A percentile compares a stretch with the other conserved stretches of the same genome.
Conservation (phyloP, 768 basidiomycete genomes). For the Lactifluus volemus region DNA sequence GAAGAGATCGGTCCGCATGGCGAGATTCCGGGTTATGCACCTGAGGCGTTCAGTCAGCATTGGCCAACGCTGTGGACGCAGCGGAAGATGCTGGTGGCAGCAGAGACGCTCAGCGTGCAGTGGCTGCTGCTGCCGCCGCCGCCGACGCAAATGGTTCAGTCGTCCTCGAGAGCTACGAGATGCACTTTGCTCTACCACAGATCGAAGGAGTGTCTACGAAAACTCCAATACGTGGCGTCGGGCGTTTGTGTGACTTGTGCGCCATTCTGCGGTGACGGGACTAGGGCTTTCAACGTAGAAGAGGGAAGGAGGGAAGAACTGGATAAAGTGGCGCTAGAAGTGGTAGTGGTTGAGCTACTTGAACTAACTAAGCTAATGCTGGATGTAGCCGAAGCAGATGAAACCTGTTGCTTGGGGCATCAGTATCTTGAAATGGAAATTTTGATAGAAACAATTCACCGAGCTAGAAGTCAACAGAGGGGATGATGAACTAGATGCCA, state of each 20-base stretch:
- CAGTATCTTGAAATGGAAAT: too few relatives aligned
- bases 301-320: conserved; percentile 12
- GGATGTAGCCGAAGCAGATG: too few relatives aligned
- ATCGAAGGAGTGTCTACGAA: neutral
- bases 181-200: neutral
- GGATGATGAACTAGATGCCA: conserved; percentile 4
- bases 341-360: conserved; percentile 26
- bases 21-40: conserved; percentile 31
- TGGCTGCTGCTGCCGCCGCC: neutral
- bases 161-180: neutral
- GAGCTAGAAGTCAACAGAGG: neutral
- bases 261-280: conserved; percentile 20
- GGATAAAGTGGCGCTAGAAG: conserved; percentile 14
- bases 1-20: conserved; percentile 39
- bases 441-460: too few relatives aligned
- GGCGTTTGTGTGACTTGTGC: conserved; percentile 19
- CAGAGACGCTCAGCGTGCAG: neutral
- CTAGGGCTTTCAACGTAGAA: conserved; percentile 13
- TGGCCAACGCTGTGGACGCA: neutral
- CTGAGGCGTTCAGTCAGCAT: conserved; percentile 14
- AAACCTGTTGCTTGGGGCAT: too few relatives aligned
- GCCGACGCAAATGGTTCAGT: neutral
- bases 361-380: conserved; percentile 16
- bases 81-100: conserved; percentile 3
- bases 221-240: neutral